phyloP scores from a whole-genome alignment of 1,139 yeast genomes.

The Nadsonia starkeyi-henricii region DNA sequence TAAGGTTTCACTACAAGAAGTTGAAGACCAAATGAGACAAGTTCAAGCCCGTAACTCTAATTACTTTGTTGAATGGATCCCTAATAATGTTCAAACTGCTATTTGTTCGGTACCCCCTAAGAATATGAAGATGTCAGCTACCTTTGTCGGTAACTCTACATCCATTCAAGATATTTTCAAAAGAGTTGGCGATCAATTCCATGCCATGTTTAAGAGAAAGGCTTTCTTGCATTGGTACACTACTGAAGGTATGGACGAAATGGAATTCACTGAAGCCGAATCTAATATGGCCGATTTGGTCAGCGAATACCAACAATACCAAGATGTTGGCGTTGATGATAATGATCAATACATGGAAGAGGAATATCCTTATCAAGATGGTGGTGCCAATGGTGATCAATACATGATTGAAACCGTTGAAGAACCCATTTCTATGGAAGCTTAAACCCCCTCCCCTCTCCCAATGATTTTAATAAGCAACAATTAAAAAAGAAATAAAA shows the following conservation, averaged over 20 bases:
- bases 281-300: constrained; percentile 30
- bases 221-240: constrained; percentile 36
- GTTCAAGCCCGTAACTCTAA: constrained; percentile 26
- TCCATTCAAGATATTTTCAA: constrained; percentile 31
- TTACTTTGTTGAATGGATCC: constrained; percentile 31
- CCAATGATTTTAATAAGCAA: too few relatives aligned
- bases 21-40: constrained; percentile 28
- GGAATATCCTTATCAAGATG: constrained; percentile 13
- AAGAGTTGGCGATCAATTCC: constrained; percentile 28
- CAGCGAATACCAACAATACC: constrained; percentile 32
- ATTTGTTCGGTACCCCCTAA: constrained; percentile 31
- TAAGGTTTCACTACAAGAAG: constrained; percentile 31
- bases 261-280: constrained; percentile 33
- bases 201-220: constrained; percentile 30
- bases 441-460: too few relatives aligned
- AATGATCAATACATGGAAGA: constrained; percentile 21
- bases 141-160: constrained; percentile 33
- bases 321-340: constrained; percentile 28
- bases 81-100: constrained; percentile 30
- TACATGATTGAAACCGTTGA: too few relatives aligned
- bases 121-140: constrained; percentile 28
- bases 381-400: constrained; percentile 8
- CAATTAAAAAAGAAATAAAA: too few relatives aligned
- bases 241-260: constrained; percentile 34
- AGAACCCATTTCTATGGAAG: too few relatives aligned